A percentile compares a stretch with the other conserved stretches of the same genome.
Evolutionary conservation across 352 stramenopile species (phyloP).

Genomic region (Thalassiosira hispida): DNA sequence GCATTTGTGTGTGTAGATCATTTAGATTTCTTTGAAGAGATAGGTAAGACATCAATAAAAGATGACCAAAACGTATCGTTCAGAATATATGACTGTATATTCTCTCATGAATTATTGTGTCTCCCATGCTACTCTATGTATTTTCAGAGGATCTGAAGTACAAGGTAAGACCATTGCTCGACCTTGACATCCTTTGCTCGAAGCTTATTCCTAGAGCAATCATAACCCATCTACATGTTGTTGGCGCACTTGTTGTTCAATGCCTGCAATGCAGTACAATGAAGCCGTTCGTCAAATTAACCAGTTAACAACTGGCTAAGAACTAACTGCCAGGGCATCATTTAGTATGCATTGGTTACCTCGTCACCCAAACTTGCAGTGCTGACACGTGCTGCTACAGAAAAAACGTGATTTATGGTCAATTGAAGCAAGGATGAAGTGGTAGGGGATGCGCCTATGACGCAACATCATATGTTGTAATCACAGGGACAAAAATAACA

Average conservation of each 20-base stretch:
- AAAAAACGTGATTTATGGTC: too few species aligned
- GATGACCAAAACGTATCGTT: neutral
- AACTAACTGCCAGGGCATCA: neutral
- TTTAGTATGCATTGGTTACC: neutral
- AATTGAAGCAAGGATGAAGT: too few species aligned
- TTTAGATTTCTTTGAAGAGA: slow-evolving; percentile 61
- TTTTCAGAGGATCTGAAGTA: slow-evolving; percentile 57
- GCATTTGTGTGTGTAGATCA: slow-evolving; percentile 18
- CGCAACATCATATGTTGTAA: too few species aligned
- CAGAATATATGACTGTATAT: neutral
- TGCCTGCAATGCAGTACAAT: slow-evolving; percentile 40
- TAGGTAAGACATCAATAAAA: slow-evolving; percentile 18
- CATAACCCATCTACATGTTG: neutral
- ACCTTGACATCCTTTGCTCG: neutral
- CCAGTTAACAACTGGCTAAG: slow-evolving; percentile 26
- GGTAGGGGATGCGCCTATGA: too few species aligned
- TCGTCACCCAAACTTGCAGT: too few species aligned
- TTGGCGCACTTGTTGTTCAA: neutral
- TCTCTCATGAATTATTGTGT: neutral
- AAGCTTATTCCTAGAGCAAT: too few species aligned
- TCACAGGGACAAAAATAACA: slow-evolving; percentile 8
- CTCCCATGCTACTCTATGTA: neutral
- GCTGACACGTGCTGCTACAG: too few species aligned
- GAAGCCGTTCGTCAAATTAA: slow-evolving; percentile 55
- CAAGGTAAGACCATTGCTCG: slow-evolving; percentile 23